These are phyloP conservation scores for Lavandula angustifolia DNA, from an alignment of 257 asterid species.

Conservation along the genomic window DNA sequence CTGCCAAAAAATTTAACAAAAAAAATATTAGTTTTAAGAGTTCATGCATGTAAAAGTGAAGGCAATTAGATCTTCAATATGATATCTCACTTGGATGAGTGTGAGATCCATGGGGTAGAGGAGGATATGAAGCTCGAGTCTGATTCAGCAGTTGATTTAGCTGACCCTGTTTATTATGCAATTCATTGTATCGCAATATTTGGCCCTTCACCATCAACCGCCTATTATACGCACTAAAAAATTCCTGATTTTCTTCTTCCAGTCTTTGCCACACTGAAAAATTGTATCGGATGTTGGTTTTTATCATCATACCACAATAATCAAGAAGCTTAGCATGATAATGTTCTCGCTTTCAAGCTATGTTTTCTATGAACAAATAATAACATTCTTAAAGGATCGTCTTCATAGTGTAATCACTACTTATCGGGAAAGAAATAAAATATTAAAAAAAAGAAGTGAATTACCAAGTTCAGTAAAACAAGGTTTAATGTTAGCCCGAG, in stretches of 20 bases:
- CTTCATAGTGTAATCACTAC: no score
- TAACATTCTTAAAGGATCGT: no score
- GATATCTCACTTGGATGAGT: slow-evolving; percentile 51
- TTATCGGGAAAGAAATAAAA: background rate
- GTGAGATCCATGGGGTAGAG: no score
- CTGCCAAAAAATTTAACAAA: slow-evolving; percentile 37
- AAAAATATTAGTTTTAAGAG: no score
- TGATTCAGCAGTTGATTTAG: slow-evolving; percentile 46
- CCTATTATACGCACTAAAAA: slow-evolving; percentile 69
- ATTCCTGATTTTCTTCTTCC: slow-evolving; percentile 74
- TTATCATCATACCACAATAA: no score
- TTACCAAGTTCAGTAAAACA: slow-evolving; percentile 83
- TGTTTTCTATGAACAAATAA: no score
- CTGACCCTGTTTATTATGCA: slow-evolving; percentile 65
- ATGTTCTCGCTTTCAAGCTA: no score
- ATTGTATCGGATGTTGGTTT: no score
- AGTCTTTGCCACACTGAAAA: slow-evolving; percentile 88
- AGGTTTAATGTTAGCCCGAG: slow-evolving; percentile 82
- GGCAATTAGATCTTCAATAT: no score
- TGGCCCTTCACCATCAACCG: slow-evolving; percentile 71
- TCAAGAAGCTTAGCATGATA: no score
- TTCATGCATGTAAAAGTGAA: no score
- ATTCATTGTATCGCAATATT: slow-evolving; percentile 56
- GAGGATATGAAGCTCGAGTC: slow-evolving; percentile 5
- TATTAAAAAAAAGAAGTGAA: background rate